Evolutionary conservation across 805 yeast genomes (phyloP).

Genomic region (Nakazawaea ambrosiae): DNA sequence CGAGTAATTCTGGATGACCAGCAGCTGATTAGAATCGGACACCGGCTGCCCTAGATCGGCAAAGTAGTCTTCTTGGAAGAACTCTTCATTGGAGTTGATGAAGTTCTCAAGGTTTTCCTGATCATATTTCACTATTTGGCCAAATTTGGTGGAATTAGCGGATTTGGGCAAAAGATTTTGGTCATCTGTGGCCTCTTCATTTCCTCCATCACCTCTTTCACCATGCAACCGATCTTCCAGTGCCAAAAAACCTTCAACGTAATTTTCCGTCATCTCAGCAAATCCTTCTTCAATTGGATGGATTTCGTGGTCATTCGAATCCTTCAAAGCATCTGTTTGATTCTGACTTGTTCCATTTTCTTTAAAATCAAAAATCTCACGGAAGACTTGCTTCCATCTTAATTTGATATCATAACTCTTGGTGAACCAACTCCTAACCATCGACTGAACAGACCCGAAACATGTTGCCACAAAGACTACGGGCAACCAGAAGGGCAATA

Average conservation of each 20-base stretch:
- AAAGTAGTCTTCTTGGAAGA: conserved; percentile 4
- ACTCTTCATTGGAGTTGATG: not conserved
- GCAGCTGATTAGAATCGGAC: no score
- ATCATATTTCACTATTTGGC: conserved; percentile 1
- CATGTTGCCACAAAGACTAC: conserved; percentile 28
- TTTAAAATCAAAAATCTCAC: conserved; percentile 15
- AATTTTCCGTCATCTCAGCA: conserved; percentile 13
- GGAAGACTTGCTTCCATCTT: conserved; percentile 17
- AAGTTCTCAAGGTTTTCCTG: not conserved
- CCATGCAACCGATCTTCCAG: conserved; percentile 4
- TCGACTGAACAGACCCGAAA: conserved; percentile 12
- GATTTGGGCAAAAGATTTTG: no score
- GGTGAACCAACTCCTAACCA: conserved; percentile 1
- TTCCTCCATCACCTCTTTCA: not conserved
- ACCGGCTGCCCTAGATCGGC: no score
- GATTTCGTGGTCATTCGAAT: not conserved
- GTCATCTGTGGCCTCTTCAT: not conserved
- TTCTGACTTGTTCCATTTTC: conserved; percentile 15
- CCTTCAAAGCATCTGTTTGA: conserved; percentile 10
- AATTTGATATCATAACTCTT: conserved; percentile 10
- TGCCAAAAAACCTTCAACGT: conserved; percentile 10
- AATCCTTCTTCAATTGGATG: conserved; percentile 10
- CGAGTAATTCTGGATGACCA: no score
- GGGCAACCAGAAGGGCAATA: conserved; percentile 47
- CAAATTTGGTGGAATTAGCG: no score